Evolutionary conservation across 495 filamentous ascomycete species (phyloP).

Genomic region (Aspergillus cristatus): DNA sequence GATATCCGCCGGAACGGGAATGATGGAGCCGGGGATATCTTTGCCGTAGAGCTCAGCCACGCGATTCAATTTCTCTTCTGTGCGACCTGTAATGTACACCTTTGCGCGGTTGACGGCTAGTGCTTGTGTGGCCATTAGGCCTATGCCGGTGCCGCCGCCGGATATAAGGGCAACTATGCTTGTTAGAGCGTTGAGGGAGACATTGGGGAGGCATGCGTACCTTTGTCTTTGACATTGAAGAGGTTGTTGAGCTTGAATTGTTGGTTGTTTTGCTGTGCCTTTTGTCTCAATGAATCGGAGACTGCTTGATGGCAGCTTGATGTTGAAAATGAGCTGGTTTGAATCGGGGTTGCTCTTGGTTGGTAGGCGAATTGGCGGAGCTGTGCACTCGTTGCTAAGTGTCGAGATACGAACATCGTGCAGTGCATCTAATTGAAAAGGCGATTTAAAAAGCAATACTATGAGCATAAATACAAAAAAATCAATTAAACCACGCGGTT

Average conservation of each 20-base stretch:
- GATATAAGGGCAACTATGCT: slow-evolving; percentile 44
- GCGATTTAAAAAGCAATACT: too few relatives aligned
- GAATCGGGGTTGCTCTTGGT: background rate
- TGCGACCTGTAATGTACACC: slow-evolving; percentile 53
- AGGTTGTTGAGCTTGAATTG: slow-evolving; percentile 40
- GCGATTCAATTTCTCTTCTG: slow-evolving; percentile 43
- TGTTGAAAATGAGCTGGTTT: background rate
- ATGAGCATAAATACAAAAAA: too few relatives aligned
- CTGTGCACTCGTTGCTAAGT: background rate
- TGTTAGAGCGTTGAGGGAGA: too few relatives aligned
- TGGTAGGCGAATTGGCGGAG: background rate
- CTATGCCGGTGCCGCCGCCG: slow-evolving; percentile 44
- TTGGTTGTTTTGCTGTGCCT: slow-evolving; percentile 31
- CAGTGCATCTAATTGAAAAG: too few relatives aligned
- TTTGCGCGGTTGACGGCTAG: slow-evolving; percentile 52
- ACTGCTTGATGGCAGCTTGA: background rate
- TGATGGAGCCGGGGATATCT: slow-evolving; percentile 44
- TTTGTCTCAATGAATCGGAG: slow-evolving; percentile 8
- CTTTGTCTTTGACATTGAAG: slow-evolving; percentile 48
- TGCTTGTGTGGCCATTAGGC: slow-evolving; percentile 46
- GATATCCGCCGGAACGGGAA: slow-evolving; percentile 44
- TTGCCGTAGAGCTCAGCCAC: slow-evolving; percentile 38
- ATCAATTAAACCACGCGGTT: too few relatives aligned
- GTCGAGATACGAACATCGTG: background rate
- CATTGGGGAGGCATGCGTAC: too few relatives aligned